Evolutionary conservation across 225 moss, liverwort and hornwort genomes (phyloP), one percentile per base, ranked within the genome.

Genomic region (Climacium dendroides): DNA sequence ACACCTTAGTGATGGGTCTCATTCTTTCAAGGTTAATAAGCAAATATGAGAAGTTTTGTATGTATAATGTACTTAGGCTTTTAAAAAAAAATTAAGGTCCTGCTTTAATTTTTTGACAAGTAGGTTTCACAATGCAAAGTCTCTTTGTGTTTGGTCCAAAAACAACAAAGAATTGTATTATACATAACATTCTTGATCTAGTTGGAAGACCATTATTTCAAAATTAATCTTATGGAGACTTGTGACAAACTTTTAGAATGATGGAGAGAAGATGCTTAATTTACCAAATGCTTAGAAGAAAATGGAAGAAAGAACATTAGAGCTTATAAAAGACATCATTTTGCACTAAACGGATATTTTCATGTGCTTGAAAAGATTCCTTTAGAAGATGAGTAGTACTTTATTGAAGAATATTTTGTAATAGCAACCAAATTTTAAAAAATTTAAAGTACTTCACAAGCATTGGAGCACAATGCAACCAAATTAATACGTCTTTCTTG

Each of bases 101-200:
- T 45, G 17, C 2, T 72, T 28, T 3, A 29, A 45, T 72, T 72
- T 28, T 43, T 9, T 43, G 1, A 45, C 29, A 72, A 29, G 2
- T 45, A 29, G 45, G 6, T 45, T 29, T 72, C 1, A 1, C 0
- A 0, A 17, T 29, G 6, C 28, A 72, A 45, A 45, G 18, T 17
- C 2, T 45, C 17, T 0, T 72, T 4, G 2, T 1, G 1, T 45
- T 6, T 45, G 17, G 10, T 45, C 4, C 6, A 29, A 45, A 72
- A 17, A 28, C 10, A 72, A 28, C 1, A 72, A 45, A 17, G 7
- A 28, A 71, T 28, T 71, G 1, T 28, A 71, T 71, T 28, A 6
- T 28, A 28, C 6, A 45, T 45, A 72, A 72, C 4, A 72, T 29
- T 71, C 0, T 43, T 71, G 5, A 26, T 8, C 9, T 2, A 26